Conservation (phyloP, 1,139 yeast species). For the Entelexis paramagnoliae region DNA sequence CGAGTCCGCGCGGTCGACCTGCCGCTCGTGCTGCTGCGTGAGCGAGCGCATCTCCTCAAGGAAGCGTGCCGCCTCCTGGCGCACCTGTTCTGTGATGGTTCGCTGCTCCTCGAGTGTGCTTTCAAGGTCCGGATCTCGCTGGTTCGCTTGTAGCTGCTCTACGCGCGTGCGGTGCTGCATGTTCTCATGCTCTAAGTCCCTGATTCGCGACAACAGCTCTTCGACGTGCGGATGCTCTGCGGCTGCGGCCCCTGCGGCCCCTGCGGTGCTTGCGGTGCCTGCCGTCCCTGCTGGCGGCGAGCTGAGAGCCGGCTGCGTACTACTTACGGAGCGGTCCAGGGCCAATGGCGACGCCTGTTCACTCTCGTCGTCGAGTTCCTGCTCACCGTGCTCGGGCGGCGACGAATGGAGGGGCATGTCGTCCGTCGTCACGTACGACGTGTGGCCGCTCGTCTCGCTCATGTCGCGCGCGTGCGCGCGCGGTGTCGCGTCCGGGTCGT, state of each 20-base stretch:
- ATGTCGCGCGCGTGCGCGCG: neutral
- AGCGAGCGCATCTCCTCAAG: conserved; percentile 35
- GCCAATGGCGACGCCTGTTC: too few species aligned
- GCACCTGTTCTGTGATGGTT: conserved; percentile 32
- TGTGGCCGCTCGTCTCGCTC: conserved; percentile 1
- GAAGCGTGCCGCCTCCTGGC: conserved; percentile 36
- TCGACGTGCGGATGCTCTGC: neutral
- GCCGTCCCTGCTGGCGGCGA: too few species aligned
- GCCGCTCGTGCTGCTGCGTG: conserved; percentile 30
- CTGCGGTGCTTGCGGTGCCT: too few species aligned
- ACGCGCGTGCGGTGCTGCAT: neutral
- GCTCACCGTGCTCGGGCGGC: neutral
- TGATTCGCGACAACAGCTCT: neutral
- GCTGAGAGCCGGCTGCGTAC: neutral
- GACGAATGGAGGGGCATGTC: neutral
- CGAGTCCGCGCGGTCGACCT: conserved; percentile 27
- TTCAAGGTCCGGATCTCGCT: conserved; percentile 7
- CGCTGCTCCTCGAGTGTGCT: conserved; percentile 7
- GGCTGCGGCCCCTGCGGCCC: too few species aligned
- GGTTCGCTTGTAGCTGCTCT: neutral
- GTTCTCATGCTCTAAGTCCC: neutral
- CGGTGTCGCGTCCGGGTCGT: neutral
- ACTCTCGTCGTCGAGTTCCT: neutral
- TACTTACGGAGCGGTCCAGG: neutral
- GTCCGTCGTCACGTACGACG: neutral